Evolutionary conservation across 1,284 basidiomycete species (phyloP).

Genomic region (Peniophora sp.): DNA sequence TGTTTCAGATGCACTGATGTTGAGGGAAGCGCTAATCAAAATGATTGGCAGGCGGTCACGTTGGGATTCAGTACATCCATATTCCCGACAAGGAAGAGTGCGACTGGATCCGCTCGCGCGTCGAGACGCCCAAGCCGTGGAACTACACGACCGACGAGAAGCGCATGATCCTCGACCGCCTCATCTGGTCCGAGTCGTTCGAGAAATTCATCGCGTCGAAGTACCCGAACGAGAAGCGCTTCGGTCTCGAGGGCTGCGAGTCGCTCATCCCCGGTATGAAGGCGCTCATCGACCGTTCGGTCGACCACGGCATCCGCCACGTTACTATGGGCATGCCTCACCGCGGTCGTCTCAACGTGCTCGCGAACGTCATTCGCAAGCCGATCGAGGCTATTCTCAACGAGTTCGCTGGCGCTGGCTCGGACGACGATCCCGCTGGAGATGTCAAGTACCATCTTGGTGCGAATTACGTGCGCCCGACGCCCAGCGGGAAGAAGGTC

Average conservation of each 20-base stretch:
- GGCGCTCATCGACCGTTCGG: conserved; percentile 95
- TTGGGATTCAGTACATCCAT: conserved; percentile 97
- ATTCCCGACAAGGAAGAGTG: conserved; percentile 98
- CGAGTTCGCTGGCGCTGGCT: conserved; percentile 81
- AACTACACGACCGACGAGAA: conserved; percentile 98
- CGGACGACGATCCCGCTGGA: conserved; percentile 79
- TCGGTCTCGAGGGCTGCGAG: conserved; percentile 98
- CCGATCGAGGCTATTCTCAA: conserved; percentile 98
- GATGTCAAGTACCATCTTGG: conserved; percentile 99
- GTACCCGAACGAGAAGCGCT: conserved; percentile 99
- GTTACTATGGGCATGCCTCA: conserved; percentile 99
- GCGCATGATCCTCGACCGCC: conserved; percentile 96
- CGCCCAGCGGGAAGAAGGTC: conserved; percentile 97
- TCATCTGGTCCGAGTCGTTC: conserved; percentile 99
- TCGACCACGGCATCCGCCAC: conserved; percentile 92
- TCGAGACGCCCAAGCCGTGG: conserved; percentile 97
- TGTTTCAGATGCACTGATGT: conserved; percentile 4
- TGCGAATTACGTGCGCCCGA: conserved; percentile 97
- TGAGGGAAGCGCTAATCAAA: background rate
- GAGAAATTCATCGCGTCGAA: conserved; percentile 99
- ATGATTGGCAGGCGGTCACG: conserved; percentile 62
- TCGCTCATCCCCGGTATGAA: conserved; percentile 99
- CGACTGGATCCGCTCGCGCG: conserved; percentile 97
- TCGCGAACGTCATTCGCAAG: conserved; percentile 98
- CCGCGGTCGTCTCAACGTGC: conserved; percentile 95